phyloP scores from a whole-genome alignment of 441 rosid species.

The Eruca vesicaria region DNA sequence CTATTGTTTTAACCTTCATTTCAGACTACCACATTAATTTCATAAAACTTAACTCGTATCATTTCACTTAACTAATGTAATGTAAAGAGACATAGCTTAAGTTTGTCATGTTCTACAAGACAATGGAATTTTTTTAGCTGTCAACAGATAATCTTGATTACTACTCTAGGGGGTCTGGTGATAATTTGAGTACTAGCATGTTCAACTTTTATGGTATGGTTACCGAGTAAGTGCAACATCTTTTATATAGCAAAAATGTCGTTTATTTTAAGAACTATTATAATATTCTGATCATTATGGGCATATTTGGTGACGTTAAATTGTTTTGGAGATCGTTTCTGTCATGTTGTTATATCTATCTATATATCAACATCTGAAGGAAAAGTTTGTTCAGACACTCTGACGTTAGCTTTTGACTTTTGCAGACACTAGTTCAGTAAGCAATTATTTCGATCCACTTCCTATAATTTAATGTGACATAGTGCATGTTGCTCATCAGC shows the following conservation, averaged over 20 bases:
- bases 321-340: too few species aligned
- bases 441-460: too few species aligned
- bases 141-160: neutral
- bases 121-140: neutral
- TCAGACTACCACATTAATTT: neutral
- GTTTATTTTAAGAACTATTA: neutral
- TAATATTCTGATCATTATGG: constrained; percentile 4
- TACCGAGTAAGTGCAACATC: neutral
- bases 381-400: neutral
- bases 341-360: too few species aligned
- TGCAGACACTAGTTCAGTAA: constrained; percentile 2
- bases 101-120: too few species aligned
- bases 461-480: too few species aligned
- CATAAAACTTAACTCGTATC: neutral
- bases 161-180: neutral
- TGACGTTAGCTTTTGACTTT: constrained; percentile 11
- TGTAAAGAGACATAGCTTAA: neutral
- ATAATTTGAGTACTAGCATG: neutral
- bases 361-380: neutral
- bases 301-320: too few species aligned
- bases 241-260: neutral
- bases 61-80: neutral
- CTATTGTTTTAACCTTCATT: neutral
- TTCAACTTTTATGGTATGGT: neutral
- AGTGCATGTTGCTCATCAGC: neutral